phyloP scores from a whole-genome alignment of 2,329 filamentous ascomycete genomes.

The Xylaria sp. region DNA sequence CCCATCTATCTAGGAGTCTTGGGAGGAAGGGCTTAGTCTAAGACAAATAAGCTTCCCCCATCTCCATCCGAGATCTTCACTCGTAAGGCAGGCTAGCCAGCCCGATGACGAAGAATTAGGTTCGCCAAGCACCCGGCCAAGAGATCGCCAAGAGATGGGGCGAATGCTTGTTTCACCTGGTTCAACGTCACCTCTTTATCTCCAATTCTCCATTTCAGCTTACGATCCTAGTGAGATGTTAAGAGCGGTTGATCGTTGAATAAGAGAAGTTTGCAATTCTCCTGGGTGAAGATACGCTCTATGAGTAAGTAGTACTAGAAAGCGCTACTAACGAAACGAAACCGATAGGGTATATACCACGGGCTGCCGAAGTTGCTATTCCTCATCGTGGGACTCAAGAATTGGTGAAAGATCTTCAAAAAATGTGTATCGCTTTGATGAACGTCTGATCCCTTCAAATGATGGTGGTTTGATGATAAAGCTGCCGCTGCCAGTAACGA shows the following conservation, averaged over 20 bases:
- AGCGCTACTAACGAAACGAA: constrained; percentile 7
- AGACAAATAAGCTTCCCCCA: neutral
- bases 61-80: constrained; percentile 7
- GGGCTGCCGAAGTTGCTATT: constrained; percentile 6
- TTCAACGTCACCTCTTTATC: constrained; percentile 31
- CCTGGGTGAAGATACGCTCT: neutral
- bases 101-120: neutral
- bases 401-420: neutral
- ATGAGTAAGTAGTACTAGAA: constrained; percentile 1
- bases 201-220: neutral
- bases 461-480: neutral
- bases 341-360: neutral
- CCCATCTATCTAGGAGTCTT: neutral
- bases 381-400: neutral
- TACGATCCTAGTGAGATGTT: neutral
- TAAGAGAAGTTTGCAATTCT: neutral
- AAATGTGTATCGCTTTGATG: neutral
- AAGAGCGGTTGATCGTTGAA: neutral
- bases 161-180: constrained; percentile 44
- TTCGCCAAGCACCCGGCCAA: constrained; percentile 42
- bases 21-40: neutral
- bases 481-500: neutral
- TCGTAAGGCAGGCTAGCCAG: neutral
- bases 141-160: constrained; percentile 50
- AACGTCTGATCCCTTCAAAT: neutral